Percentiles rank a stretch among this genome's conserved stretches.
Conservation (phyloP, 495 filamentous ascomycete species). For the Tuber aestivum region DNA sequence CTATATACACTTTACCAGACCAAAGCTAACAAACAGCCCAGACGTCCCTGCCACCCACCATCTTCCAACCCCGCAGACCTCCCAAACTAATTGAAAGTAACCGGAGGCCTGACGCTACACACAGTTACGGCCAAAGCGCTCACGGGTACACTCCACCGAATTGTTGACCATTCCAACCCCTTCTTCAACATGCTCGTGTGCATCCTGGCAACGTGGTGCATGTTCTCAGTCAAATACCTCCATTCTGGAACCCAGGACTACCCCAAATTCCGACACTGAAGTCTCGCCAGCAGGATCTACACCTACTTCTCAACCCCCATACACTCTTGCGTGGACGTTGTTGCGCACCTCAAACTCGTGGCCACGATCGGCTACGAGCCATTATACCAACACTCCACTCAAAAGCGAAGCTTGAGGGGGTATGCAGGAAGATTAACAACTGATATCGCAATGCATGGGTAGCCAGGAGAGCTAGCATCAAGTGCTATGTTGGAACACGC, state of each 20-base stretch:
- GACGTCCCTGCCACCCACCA: slow-evolving; percentile 82
- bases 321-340: slow-evolving; percentile 87
- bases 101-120: slow-evolving; percentile 67
- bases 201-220: slow-evolving; percentile 94
- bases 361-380: slow-evolving; percentile 89
- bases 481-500: slow-evolving; percentile 95
- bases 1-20: neutral
- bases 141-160: slow-evolving; percentile 80
- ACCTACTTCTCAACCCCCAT: slow-evolving; percentile 98
- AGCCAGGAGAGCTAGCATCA: slow-evolving; percentile 82
- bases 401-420: slow-evolving; percentile 75
- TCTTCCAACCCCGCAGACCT: slow-evolving; percentile 94
- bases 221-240: slow-evolving; percentile 99
- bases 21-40: slow-evolving; percentile 33
- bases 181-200: slow-evolving; percentile 98
- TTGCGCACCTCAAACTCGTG: slow-evolving; percentile 87
- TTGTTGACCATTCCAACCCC: slow-evolving; percentile 71
- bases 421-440: slow-evolving; percentile 96
- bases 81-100: slow-evolving; percentile 76
- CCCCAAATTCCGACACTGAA: slow-evolving; percentile 92
- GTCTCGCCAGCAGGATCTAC: slow-evolving; percentile 90
- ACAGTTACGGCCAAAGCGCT: slow-evolving; percentile 82
- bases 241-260: slow-evolving; percentile 84
- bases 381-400: slow-evolving; percentile 66
- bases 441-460: slow-evolving; percentile 93